A percentile compares a stretch with the other conserved stretches of the same genome.
Conservation (phyloP, 306 rosid species). For the Lagenaria siceraria region DNA sequence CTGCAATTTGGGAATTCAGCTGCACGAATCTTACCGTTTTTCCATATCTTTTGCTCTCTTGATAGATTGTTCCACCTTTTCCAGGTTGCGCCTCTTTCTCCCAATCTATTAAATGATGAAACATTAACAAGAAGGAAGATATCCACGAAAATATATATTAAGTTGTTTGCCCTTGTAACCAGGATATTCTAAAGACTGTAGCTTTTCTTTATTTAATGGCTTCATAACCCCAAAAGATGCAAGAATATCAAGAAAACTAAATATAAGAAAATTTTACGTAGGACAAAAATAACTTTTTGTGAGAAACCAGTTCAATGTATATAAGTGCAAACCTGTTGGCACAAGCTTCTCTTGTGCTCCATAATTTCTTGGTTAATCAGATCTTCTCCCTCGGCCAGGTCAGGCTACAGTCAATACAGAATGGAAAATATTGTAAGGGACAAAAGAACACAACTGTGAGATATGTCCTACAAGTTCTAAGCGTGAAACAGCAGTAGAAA, state of each 20-base stretch:
- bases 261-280: constrained; percentile 10
- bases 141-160: neutral
- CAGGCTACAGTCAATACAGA: constrained; percentile 51
- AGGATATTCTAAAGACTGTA: neutral
- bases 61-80: constrained; percentile 40
- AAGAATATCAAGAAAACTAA: neutral
- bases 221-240: neutral
- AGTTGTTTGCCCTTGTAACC: neutral
- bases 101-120: constrained; percentile 35
- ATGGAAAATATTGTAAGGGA: neutral
- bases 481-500: neutral
- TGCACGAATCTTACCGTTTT: constrained; percentile 24
- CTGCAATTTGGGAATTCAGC: neutral
- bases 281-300: neutral
- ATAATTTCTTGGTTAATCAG: constrained; percentile 48
- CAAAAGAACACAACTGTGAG: neutral
- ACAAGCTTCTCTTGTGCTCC: constrained; percentile 47
- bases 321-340: constrained; percentile 43
- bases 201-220: neutral
- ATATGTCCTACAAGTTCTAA: neutral
- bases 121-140: constrained; percentile 10
- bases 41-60: constrained; percentile 48
- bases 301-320: neutral
- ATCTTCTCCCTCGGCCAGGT: constrained; percentile 72
- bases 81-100: constrained; percentile 51